Conservation (phyloP, 1,284 basidiomycete genomes). For the Cystobasidium sp. region DNA sequence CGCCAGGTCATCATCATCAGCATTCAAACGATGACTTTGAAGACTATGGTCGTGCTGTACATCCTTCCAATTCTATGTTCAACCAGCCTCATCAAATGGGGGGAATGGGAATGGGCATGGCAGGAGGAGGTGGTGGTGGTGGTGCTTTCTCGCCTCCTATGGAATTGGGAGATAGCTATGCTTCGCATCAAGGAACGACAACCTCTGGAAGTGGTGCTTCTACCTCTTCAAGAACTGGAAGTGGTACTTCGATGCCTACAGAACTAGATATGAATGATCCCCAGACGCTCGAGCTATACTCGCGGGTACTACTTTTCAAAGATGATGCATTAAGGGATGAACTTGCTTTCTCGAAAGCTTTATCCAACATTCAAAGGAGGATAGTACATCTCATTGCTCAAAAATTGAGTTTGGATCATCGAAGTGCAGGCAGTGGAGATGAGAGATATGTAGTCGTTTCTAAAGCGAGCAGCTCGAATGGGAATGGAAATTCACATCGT, state of each 20-base stretch:
- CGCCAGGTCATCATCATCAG: conserved; percentile 2
- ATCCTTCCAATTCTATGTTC: conserved; percentile 38
- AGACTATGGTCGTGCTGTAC: conserved; percentile 47
- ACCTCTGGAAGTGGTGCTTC: background rate
- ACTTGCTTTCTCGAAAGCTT: conserved; percentile 85
- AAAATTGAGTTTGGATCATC: conserved; percentile 92
- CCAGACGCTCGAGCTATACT: conserved; percentile 94
- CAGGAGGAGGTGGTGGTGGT: too few species aligned
- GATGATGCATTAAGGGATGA: conserved; percentile 98
- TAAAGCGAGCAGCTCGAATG: conserved; percentile 59
- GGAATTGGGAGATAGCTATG: background rate
- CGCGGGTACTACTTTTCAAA: conserved; percentile 94
- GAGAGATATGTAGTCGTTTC: conserved; percentile 89
- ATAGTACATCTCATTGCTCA: conserved; percentile 95
- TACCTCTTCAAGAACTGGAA: background rate
- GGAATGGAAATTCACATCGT: background rate
- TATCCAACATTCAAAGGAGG: conserved; percentile 81
- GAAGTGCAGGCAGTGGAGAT: conserved; percentile 89
- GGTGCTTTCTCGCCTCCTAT: conserved; percentile 15
- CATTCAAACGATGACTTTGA: conserved; percentile 33
- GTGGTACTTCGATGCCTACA: conserved; percentile 49
- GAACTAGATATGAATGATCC: conserved; percentile 96
- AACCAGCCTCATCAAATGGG: conserved; percentile 2
- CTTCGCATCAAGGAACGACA: background rate
- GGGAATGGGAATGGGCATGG: too few species aligned